Base-by-base conservation (phyloP, 2,329 filamentous ascomycete genomes). In the Penicillium concentricum region DNA sequence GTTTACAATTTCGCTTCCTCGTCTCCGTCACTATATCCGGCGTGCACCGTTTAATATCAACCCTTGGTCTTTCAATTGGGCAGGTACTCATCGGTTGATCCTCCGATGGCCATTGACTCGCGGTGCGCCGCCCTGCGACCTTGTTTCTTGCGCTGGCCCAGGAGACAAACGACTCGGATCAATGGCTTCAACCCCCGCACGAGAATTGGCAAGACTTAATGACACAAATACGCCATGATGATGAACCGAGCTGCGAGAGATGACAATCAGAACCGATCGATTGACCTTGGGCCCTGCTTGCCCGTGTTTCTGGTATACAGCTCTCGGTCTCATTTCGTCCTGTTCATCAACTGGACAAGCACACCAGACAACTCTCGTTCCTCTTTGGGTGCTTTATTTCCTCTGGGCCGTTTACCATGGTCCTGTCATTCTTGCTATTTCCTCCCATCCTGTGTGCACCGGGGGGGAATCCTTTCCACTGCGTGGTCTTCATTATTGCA, bases 41-140 rank as follows among this genome's bases (percentile, higher is more conserved):
- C 57, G 56, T 64, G 46, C 55, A 43, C 44, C 57, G 52, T 58
- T 58, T 66, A 65, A 66, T 66, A 60, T 51, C 54, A 62, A 56
- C 49, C 42, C 50, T 51, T 62, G 46, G 53, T 56, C 38, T 32
- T 57, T 58, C 55, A 52, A 51, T 53, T 39, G 41, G 52, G 45
- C 52, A 50, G 37, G 34, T 32, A 32, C 38, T 50, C 39, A 44
- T 43, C 18, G 54, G 50, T 46, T 54, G 54, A 57, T 38, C 18
- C 30, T 37, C 39, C 37, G 42, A 50, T 15, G n/a, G n/a, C 34
- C 24, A 51, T 55, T 43, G 39, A 43, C 16, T 50, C 15, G 28
- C 39, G 38, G 35, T 20, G 13, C 28, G 32, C 41, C 32, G n/a
- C 22, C 50, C 35, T 24, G 16, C 16, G 54, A 15, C n/a, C n/a